Base-by-base conservation (phyloP, 192 early-diverging fungal species). In the Backusella macrospora region DNA sequence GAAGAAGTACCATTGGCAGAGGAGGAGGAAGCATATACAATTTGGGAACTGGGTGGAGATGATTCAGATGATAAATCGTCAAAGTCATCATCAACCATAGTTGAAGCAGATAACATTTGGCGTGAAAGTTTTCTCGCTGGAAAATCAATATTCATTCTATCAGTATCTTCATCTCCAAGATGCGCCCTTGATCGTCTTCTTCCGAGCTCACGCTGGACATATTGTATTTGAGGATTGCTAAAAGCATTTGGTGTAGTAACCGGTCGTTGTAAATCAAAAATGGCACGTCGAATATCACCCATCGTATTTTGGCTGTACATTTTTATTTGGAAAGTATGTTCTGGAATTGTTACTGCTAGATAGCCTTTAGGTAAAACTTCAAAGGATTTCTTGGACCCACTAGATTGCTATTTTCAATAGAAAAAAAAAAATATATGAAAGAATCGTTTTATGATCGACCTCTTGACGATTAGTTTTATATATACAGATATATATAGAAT, bases 61-160 rank as follows among this genome's bases (percentile, higher is more conserved):
- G 67, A 68, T 15, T 68, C 44, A 15, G 67, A 68, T 23, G 67
- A 68, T 45, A 68, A 45, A 68, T 68, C 67, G 29, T 68, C 67
- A 45, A 68, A 26, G 21, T 68, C 67, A 68, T 68, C 67, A 16
- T 68, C 67, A 15, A 46, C 47, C 38, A 46, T 23, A 5, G 21
- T 18, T 6, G 42, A 29, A 15, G 10, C 34, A 5, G 44, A 23
- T 59, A 59, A 26, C 38, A 34, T 65, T 47, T 68, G 67, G 6
- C 67, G 38, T 12, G 42, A 47, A 29, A 68, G 23, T 13, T 68
- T 68, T 47, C 67, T 68, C 16, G 67, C 42, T 15, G 67, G 67
- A 1, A 45, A 45, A 47, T 68, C 67, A 15, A 68, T 29, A 68
- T 68, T 45, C 67, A 68, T 68, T 23, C 21, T 46, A 29, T 68